Evolutionary conservation across 176 grass and related monocot genomes (phyloP).

Genomic region (Musa schizocarpa): DNA sequence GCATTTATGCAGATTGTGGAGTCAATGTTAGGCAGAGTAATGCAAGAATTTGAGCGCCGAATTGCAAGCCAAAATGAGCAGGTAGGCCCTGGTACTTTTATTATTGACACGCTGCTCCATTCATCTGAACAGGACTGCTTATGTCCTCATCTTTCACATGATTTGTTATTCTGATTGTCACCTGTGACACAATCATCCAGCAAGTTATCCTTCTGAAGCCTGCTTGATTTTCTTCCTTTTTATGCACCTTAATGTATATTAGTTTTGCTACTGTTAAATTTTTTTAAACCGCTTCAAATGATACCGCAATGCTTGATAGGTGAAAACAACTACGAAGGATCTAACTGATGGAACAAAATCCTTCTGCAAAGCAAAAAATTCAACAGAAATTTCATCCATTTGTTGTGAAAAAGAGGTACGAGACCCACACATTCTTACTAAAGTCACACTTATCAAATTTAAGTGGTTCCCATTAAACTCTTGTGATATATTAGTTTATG

Average conservation of each 20-base stretch:
- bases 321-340: slow-evolving; percentile 28
- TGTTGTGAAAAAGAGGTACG: slow-evolving; percentile 37
- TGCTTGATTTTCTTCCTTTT: neutral
- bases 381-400: slow-evolving; percentile 23
- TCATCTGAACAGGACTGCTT: neutral
- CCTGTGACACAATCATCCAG: neutral
- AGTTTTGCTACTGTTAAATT: neutral
- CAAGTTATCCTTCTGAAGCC: neutral
- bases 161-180: neutral
- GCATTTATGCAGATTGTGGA: slow-evolving; percentile 61
- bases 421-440: slow-evolving; percentile 3
- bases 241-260: neutral
- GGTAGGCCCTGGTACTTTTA: slow-evolving; percentile 30
- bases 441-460: neutral
- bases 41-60: slow-evolving; percentile 67
- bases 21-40: slow-evolving; percentile 63
- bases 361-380: slow-evolving; percentile 26
- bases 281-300: slow-evolving; percentile 13
- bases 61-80: slow-evolving; percentile 50
- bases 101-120: slow-evolving; percentile 2
- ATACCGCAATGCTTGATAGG: slow-evolving; percentile 26
- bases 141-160: neutral
- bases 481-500: slow-evolving; percentile 24
- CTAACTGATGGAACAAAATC: slow-evolving; percentile 35
- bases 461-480: neutral